phyloP scores from a whole-genome alignment of 2,329 filamentous ascomycete genomes.

The Tolypocladium amazonense region DNA sequence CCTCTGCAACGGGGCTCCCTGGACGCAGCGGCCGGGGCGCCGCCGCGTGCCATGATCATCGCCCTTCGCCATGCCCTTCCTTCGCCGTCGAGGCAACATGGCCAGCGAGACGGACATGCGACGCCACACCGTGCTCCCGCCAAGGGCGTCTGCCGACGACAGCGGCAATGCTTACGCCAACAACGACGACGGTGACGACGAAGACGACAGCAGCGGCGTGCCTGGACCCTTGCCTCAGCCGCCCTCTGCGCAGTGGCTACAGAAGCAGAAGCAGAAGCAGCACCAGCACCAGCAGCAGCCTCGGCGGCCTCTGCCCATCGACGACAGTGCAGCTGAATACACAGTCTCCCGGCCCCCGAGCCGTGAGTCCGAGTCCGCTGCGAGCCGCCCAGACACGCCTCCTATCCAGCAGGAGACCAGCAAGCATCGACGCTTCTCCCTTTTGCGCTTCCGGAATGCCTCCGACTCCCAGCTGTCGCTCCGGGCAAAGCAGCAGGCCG shows the following conservation, averaged over 20 bases:
- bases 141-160: conserved; percentile 12
- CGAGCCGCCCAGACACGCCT: conserved; percentile 33
- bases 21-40: conserved; percentile 9
- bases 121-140: conserved; percentile 32
- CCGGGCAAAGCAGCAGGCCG: conserved; percentile 58
- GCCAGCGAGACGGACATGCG: conserved; percentile 50
- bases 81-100: conserved; percentile 50
- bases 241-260: neutral
- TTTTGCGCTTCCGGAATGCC: conserved; percentile 81
- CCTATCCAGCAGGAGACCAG: conserved; percentile 39
- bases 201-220: conserved; percentile 11
- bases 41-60: conserved; percentile 26
- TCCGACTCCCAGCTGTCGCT: conserved; percentile 83
- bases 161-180: neutral
- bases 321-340: neutral
- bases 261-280: conserved; percentile 1
- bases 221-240: conserved; percentile 5
- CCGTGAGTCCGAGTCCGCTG: conserved; percentile 11
- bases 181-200: neutral
- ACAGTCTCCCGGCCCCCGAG: conserved; percentile 11
- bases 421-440: conserved; percentile 52
- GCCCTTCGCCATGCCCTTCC: conserved; percentile 43
- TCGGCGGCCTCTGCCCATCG: neutral
- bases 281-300: neutral
- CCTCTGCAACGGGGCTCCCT: neutral